phyloP scores from a whole-genome alignment of 345 rosid genomes.

The Heritiera littoralis region DNA sequence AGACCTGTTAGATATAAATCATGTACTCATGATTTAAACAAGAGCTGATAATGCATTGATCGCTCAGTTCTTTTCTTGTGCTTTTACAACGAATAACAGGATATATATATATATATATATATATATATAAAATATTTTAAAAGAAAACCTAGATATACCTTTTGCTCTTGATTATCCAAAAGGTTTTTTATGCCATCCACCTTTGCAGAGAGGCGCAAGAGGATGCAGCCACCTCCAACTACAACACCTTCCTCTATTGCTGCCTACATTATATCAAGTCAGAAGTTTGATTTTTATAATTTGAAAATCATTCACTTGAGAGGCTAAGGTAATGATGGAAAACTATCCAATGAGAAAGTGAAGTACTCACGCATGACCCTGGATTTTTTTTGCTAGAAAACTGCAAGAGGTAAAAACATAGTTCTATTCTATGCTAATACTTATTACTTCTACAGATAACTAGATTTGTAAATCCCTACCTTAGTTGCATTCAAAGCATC shows the following conservation, averaged over 20 bases:
- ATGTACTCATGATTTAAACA: background rate
- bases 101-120: background rate
- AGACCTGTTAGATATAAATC: background rate
- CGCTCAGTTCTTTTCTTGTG: background rate
- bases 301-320: background rate
- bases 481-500: slow-evolving; percentile 96
- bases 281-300: slow-evolving; percentile 17
- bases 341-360: background rate
- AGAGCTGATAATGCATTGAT: background rate
- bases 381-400: background rate
- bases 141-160: slow-evolving; percentile 38
- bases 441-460: background rate
- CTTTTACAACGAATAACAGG: background rate
- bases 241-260: slow-evolving; percentile 96
- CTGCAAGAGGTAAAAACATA: background rate
- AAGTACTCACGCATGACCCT: background rate
- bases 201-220: slow-evolving; percentile 71
- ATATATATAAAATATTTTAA: too few species aligned
- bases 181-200: slow-evolving; percentile 62
- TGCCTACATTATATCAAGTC: slow-evolving; percentile 52
- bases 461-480: slow-evolving; percentile 40
- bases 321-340: background rate
- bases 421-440: background rate
- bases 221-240: slow-evolving; percentile 89
- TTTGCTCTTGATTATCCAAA: slow-evolving; percentile 80